A percentile compares a stretch with the other conserved stretches of the same genome.
These are phyloP conservation scores for Cordyceps fumosorosea DNA, from an alignment of 2,329 filamentous ascomycete species.

Conservation along the genomic window DNA sequence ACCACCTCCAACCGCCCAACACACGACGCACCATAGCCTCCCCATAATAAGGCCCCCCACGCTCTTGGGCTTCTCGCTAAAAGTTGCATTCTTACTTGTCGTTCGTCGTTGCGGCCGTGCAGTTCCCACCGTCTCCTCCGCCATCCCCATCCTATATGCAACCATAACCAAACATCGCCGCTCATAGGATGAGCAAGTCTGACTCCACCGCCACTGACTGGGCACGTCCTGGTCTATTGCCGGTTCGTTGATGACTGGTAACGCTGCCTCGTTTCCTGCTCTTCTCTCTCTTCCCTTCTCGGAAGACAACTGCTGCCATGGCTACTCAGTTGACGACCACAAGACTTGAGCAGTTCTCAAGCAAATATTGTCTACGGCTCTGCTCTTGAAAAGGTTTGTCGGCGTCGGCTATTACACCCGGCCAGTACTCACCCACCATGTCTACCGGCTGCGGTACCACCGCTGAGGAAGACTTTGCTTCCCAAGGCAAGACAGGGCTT, in stretches of 20 bases:
- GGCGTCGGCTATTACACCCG: neutral
- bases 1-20: neutral
- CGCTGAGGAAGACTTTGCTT: neutral
- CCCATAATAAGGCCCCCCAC: neutral
- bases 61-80: neutral
- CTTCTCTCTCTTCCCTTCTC: neutral
- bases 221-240: neutral
- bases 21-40: neutral
- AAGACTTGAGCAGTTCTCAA: neutral
- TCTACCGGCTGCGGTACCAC: neutral
- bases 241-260: neutral
- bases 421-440: neutral
- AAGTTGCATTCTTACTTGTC: neutral
- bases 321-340: neutral
- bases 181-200: neutral
- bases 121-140: constrained; percentile 1
- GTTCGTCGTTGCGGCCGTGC: neutral
- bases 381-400: neutral
- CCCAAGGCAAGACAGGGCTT: neutral
- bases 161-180: neutral
- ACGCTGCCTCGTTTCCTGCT: neutral
- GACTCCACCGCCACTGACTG: neutral
- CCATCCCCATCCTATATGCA: neutral
- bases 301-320: neutral
- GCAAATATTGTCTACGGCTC: neutral